These are phyloP conservation scores for Heterobasidion parviporum DNA, from an alignment of 1,284 basidiomycete species.

Conservation along the genomic window DNA sequence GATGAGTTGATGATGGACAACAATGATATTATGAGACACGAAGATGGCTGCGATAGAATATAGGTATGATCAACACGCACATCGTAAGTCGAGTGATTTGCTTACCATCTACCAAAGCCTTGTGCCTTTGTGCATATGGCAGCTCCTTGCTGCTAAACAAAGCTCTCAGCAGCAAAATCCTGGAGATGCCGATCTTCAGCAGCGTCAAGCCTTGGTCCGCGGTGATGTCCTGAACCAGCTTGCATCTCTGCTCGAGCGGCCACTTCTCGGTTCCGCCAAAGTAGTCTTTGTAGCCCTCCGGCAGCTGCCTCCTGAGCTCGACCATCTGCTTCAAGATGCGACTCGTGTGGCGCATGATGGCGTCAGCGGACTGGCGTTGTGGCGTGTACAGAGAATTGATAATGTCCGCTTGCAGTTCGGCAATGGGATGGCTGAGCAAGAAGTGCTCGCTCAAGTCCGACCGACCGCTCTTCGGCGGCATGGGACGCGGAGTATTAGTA, in stretches of 20 bases:
- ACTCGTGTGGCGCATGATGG: constrained; percentile 65
- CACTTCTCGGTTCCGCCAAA: constrained; percentile 69
- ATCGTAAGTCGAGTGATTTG: not conserved
- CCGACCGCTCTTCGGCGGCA: constrained; percentile 34
- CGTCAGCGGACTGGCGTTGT: constrained; percentile 52
- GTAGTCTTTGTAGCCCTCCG: constrained; percentile 61
- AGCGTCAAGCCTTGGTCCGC: constrained; percentile 73
- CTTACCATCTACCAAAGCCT: constrained; percentile 68
- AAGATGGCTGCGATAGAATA: constrained; percentile 51
- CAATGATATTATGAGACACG: constrained; percentile 76
- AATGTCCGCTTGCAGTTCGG: constrained; percentile 78
- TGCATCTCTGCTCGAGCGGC: constrained; percentile 50
- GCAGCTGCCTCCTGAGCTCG: constrained; percentile 56
- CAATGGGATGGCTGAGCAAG: constrained; percentile 56
- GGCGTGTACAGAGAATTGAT: constrained; percentile 77
- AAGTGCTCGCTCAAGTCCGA: constrained; percentile 62
- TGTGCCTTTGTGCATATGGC: constrained; percentile 50
- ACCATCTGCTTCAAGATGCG: constrained; percentile 69
- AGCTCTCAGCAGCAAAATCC: constrained; percentile 66
- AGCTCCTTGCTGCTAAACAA: constrained; percentile 69
- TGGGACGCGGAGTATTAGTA: constrained; percentile 66
- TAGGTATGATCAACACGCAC: not conserved
- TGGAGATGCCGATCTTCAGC: constrained; percentile 72
- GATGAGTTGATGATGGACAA: constrained; percentile 73
- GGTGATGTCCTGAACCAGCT: constrained; percentile 63